Percentiles rank a stretch among this genome's conserved stretches.
phyloP scores from a whole-genome alignment of 768 basidiomycete species.

The Leccinellum albellum region DNA sequence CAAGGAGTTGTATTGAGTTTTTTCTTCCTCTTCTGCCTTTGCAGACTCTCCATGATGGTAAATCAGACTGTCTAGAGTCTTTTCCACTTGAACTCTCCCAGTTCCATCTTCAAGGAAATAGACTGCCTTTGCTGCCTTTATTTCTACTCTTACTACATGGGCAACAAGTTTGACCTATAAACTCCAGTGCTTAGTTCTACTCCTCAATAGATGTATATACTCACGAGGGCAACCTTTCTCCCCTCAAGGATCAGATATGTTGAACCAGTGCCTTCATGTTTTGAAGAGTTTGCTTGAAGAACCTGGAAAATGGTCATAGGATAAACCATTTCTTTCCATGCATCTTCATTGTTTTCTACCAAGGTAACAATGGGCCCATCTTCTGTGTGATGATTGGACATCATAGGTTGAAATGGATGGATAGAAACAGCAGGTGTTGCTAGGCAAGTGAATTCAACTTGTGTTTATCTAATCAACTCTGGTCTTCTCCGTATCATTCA shows the following conservation, averaged over 20 bases:
- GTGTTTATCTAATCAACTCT: neutral
- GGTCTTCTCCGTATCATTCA: neutral
- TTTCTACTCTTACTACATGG: conserved; percentile 28
- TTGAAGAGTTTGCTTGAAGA: conserved; percentile 35
- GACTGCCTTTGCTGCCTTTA: neutral
- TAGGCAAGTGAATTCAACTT: neutral
- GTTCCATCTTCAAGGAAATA: conserved; percentile 40
- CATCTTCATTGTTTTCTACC: neutral
- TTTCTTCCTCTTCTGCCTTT: conserved; percentile 15
- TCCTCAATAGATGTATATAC: neutral
- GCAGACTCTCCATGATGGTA: neutral
- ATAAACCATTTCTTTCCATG: conserved; percentile 23
- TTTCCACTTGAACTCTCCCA: conserved; percentile 18
- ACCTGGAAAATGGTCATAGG: conserved; percentile 59
- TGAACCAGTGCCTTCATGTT: conserved; percentile 23
- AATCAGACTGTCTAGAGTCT: neutral
- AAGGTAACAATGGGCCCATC: conserved; percentile 1
- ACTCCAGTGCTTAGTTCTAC: conserved; percentile 19
- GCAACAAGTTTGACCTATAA: conserved; percentile 50
- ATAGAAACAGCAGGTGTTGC: neutral
- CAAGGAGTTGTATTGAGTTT: conserved; percentile 1
- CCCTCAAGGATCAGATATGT: conserved; percentile 45
- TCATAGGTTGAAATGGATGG: neutral
- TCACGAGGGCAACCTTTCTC: conserved; percentile 27
- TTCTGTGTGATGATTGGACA: conserved; percentile 5